A percentile compares a stretch with the other conserved stretches of the same genome.
Conservation (phyloP, 805 yeast species). For the Saccharomycopsis sp. region DNA sequence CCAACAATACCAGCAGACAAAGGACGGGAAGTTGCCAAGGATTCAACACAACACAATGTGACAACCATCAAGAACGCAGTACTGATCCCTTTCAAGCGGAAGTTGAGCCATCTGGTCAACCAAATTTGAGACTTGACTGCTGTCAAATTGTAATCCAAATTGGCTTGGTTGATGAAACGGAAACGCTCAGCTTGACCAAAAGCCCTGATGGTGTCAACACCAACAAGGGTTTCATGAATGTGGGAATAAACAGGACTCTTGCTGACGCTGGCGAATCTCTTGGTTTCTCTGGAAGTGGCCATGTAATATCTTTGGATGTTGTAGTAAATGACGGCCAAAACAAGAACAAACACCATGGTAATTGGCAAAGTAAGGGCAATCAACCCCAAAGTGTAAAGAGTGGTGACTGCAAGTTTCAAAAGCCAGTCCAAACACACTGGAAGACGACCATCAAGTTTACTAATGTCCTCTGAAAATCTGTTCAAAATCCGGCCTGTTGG, state of each 20-base stretch:
- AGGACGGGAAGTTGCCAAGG: conserved; percentile 34
- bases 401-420: conserved; percentile 28
- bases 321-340: conserved; percentile 47
- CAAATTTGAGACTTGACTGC: conserved; percentile 24
- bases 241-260: conserved; percentile 75
- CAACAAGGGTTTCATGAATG: conserved; percentile 71
- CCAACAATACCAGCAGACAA: conserved; percentile 55
- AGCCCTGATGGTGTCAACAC: conserved; percentile 72
- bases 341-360: conserved; percentile 38
- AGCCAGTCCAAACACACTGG: conserved; percentile 42
- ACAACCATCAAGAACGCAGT: conserved; percentile 35
- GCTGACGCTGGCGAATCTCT: conserved; percentile 60
- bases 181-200: conserved; percentile 62
- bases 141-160: conserved; percentile 40
- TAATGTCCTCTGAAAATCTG: conserved; percentile 62
- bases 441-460: conserved; percentile 44
- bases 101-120: conserved; percentile 57
- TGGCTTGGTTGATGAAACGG: conserved; percentile 42
- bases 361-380: conserved; percentile 48
- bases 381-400: conserved; percentile 41
- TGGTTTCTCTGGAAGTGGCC: conserved; percentile 66
- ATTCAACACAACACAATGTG: conserved; percentile 40
- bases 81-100: conserved; percentile 54
- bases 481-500: conserved; percentile 81
- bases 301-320: conserved; percentile 67